Conservation (phyloP, 2,329 filamentous ascomycete genomes). For the Colletotrichum brevisporum region DNA sequence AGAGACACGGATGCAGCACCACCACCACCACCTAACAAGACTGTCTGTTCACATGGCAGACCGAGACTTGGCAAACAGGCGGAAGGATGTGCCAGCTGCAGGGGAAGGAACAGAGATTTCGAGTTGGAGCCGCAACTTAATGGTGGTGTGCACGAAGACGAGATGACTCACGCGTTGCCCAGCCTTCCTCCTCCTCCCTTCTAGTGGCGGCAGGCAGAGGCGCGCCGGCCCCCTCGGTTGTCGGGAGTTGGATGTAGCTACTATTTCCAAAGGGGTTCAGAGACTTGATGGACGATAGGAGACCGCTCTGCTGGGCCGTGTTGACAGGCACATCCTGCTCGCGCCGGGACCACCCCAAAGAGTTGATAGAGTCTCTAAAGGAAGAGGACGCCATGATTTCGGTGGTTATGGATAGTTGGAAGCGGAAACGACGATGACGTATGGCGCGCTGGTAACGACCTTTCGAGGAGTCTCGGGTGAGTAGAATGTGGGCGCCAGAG, state of each 20-base stretch:
- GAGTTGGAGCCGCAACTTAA: conserved; percentile 36
- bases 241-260: conserved; percentile 92
- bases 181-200: conserved; percentile 94
- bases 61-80: conserved; percentile 50
- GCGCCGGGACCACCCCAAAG: conserved; percentile 92
- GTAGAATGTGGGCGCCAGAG: conserved; percentile 4
- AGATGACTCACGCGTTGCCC: conserved; percentile 88
- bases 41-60: conserved; percentile 54
- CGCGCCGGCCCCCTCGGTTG: conserved; percentile 84
- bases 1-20: conserved; percentile 43
- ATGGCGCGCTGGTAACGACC: not conserved
- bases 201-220: conserved; percentile 87
- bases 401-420: not conserved
- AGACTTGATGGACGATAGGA: conserved; percentile 85
- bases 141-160: conserved; percentile 41
- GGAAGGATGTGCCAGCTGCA: conserved; percentile 64
- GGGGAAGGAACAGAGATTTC: conserved; percentile 47
- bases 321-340: conserved; percentile 82
- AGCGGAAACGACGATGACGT: conserved; percentile 19
- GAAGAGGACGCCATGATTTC: conserved; percentile 83
- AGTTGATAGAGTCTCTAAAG: conserved; percentile 95
- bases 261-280: conserved; percentile 89
- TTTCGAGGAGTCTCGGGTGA: not conserved
- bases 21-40: conserved; percentile 29
- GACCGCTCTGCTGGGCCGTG: conserved; percentile 78